Conservation (phyloP, 148 eudicot genomes). For the Simmondsia chinensis region DNA sequence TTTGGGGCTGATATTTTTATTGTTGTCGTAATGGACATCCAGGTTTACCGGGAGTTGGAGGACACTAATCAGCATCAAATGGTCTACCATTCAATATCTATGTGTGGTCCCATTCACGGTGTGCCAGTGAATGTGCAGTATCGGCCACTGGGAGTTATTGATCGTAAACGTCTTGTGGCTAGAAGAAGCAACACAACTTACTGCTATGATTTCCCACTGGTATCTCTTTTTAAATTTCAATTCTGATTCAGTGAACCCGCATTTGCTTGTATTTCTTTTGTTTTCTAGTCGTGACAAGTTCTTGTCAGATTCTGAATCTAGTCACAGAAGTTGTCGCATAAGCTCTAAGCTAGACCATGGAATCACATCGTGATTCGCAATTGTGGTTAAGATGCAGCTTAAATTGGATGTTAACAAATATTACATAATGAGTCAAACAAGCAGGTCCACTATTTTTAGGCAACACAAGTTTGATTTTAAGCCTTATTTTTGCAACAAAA, state of each 20-base stretch:
- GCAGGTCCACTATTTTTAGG: no score
- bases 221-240: constrained; percentile 9
- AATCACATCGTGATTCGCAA: no score
- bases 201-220: constrained; percentile 97
- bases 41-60: constrained; percentile 89
- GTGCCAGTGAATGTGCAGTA: constrained; percentile 61
- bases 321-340: no score
- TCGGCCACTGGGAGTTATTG: constrained; percentile 63
- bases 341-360: no score
- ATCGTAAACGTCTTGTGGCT: constrained; percentile 80
- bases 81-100: constrained; percentile 59
- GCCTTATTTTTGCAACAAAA: no score
- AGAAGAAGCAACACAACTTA: constrained; percentile 92
- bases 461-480: no score
- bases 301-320: no score
- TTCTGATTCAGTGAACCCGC: no score
- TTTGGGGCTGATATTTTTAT: constrained; percentile 7
- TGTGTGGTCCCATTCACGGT: constrained; percentile 51
- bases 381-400: no score
- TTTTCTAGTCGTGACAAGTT: neutral
- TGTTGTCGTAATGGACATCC: constrained; percentile 8
- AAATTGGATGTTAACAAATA: no score
- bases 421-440: no score
- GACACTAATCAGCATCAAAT: constrained; percentile 39
- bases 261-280: neutral